Evolutionary conservation across 192 early-diverging fungal species (phyloP), one percentile per base, ranked within the genome.

Genomic region (Jimgerdemannia lactiflua): DNA sequence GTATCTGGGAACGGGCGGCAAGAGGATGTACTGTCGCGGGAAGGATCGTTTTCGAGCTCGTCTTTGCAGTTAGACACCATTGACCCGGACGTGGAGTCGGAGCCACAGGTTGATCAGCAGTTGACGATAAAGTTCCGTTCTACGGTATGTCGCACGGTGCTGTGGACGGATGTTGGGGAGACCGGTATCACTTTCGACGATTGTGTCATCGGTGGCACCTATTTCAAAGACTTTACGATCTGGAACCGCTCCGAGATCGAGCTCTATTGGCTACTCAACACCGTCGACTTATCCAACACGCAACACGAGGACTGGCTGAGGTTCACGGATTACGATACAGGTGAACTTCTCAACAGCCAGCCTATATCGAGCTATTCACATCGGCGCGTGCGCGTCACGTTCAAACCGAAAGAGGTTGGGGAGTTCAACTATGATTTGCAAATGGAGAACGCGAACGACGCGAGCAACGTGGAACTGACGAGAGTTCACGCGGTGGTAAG

Each of bases 101-200:
- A 66, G 17, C 64, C 39, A 49, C 81, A 76, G 59, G 85, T 86
- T 18, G 89, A 88, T 74, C 91, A 89, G 70, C 81, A 83, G 72
- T 83, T 92, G 18, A 89, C 85, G 1, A 84, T 94, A 43, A 93
- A 94, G 59, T 92, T 98, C 74, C 88, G 92, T 49, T 92, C 95
- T 0, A 91, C 92, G 14, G 92, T 94, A 41, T 98, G 98, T 79
- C 87, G 86, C n/a, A 96, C 95, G 8, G 89, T 96, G 39, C 84
- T 99, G 17, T 94, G 94, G 86, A 95, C 94, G 70, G 96, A 99
- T 77, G 92, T 97, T 79, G 91, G 92, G 4, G 95, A 96, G 65
- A 95, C 93, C 54, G 97, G 97, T 20, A 88, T 99, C 39, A 91
- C 90, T 70, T 95, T 99, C 80, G 95, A 99, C 72, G 96, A 98